Evolutionary conservation across 2,329 filamentous ascomycete genomes (phyloP), one percentile per base, ranked within the genome.

Genomic region (Trematosphaeria pertusa): DNA sequence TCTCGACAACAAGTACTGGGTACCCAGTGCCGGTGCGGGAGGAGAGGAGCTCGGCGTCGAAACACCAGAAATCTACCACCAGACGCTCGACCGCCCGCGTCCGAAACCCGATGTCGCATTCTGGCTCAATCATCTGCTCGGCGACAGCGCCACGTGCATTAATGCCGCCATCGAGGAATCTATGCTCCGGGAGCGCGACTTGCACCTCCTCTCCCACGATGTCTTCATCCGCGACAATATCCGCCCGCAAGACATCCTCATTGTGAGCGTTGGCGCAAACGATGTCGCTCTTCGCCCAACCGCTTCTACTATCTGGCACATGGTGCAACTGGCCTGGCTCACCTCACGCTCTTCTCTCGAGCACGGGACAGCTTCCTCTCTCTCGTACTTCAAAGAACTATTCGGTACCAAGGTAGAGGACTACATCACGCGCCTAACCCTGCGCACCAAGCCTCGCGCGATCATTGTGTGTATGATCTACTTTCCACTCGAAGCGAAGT

Each of bases 401-500:
- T 72, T 73, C 46, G 58, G 64, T 1, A 40, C 48, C 1, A 59
- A 66, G 18, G 48, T 61, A 0, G 57, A 68, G 39, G 28, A 58
- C 3, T 73, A 72, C 43, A 49, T 72, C 35, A 30, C 39, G 0
- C 53, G 49, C 2, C 22, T 72, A 7, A 56, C 60, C 4, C 50
- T 58, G 4, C 62, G 58, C 18, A 64, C 61, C 1, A 70, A 65
- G 38, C 70, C 70, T 1, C 58, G 61, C 8, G 64, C 64, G 10
- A 58, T 72, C 9, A 56, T 72, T 12, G 56, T 71, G 3, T 72
- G 68, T 45, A 72, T 71, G 69, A 73, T 73, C 26, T 73, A 72
- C 50, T 72, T 57, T 41, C 70, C 70, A 0, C 56, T 72, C 4
- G 67, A 72, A 47, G 43, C 52, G 2, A 46, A 57, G 0, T 43